Percentiles rank a stretch among this genome's conserved stretches.
Evolutionary conservation across 176 grass and related monocot genomes (phyloP).

Genomic region (Bolboschoenus planiculmis): DNA sequence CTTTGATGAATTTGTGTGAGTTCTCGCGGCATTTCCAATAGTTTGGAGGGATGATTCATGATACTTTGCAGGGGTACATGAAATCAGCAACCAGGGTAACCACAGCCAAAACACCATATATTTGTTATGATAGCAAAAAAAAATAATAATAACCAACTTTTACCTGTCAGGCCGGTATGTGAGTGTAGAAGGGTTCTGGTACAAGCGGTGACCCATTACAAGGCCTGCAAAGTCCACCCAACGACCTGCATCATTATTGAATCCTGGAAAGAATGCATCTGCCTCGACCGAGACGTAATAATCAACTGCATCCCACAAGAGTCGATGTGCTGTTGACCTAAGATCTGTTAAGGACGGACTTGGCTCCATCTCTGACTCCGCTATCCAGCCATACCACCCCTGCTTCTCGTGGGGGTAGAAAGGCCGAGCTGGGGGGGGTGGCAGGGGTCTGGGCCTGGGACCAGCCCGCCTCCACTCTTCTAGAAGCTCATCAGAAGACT

Average conservation of each 20-base stretch:
- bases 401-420: conserved; percentile 92
- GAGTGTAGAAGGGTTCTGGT: conserved; percentile 56
- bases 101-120: conserved; percentile 1
- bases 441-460: conserved; percentile 70
- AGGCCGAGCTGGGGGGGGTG: conserved; percentile 89
- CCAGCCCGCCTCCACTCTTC: conserved; percentile 86
- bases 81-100: background rate
- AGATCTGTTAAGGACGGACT: conserved; percentile 48
- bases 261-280: conserved; percentile 95
- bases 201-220: conserved; percentile 90
- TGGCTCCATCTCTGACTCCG: conserved; percentile 68
- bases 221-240: conserved; percentile 80
- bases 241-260: conserved; percentile 73
- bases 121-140: background rate
- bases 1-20: background rate
- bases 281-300: conserved; percentile 91
- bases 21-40: background rate
- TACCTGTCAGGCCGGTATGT: conserved; percentile 97
- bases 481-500: conserved; percentile 66
- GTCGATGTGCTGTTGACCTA: conserved; percentile 62
- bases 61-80: background rate
- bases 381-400: conserved; percentile 99
- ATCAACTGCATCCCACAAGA: conserved; percentile 96
- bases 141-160: background rate
- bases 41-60: background rate